Evolutionary conservation across 1,284 basidiomycete genomes (phyloP), one percentile per base, ranked within the genome.

Genomic region (Leccinum cinnamomeum): DNA sequence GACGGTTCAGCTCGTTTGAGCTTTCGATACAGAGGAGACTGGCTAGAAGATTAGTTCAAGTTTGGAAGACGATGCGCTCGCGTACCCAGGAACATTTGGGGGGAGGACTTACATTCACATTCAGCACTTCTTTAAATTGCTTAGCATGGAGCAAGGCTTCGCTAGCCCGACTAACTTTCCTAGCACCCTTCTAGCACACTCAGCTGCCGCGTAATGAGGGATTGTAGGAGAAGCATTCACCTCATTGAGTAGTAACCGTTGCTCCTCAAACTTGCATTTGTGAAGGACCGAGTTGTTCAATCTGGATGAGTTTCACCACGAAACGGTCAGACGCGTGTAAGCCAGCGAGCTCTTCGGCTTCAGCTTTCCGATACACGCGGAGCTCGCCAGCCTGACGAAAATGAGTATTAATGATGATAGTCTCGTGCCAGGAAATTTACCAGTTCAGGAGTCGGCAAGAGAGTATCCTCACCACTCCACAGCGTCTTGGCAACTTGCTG

Each of bases 251-350:
- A 94, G 79, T 16, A 82, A 74, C 84, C 88, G 90, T 46, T 87
- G 88, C 70, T 96, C 94, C 5, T 93, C 89, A 73, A 97, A 97
- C 28, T 86, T 84, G 62, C 88, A 87, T 69, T 89, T 90, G 78
- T 95, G 98, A 46, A 98, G 94, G 91, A 28, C 84, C 86, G n/a
- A 99, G 82, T 58, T 95, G 91, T 53, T 97, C 89, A 51, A 98
- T 95, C 73, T 98, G 95, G 73, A 99, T 97, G 50, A 98, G 82
- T 68, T 97, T 91, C 44, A 99, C 95, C 88, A 99, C 96, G 51
- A 99, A 84, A 25, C 97, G 88, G 78, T 99, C 97, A 7, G 97
- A 92, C 3, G 93, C 91, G 78, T 98, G 97, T 33, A 99, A 81
- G 53, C 88, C 85, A 46, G 88, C 88, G 18, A 99, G 84, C 72